These are phyloP conservation scores for Nevesoporus exiguus DNA, from an alignment of 768 basidiomycete genomes.

Conservation along the genomic window DNA sequence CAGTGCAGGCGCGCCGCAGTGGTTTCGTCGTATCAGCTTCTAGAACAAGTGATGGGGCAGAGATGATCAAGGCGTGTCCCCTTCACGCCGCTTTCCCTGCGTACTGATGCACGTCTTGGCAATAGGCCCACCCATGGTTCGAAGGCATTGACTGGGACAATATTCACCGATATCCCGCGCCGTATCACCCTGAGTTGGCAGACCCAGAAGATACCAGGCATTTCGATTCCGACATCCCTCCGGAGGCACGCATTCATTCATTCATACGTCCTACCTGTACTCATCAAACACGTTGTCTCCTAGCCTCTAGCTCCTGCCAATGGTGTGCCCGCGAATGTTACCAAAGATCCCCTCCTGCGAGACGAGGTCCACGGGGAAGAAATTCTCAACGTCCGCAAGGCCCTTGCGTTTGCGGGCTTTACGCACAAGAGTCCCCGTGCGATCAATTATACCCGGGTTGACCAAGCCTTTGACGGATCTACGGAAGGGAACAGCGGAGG, in stretches of 20 bases:
- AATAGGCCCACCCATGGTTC: conserved; percentile 86
- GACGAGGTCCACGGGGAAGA: conserved; percentile 83
- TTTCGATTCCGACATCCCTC: conserved; percentile 92
- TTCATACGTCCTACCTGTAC: conserved; percentile 20
- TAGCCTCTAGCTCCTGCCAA: conserved; percentile 89
- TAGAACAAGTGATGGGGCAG: conserved; percentile 75
- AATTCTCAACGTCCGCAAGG: conserved; percentile 88
- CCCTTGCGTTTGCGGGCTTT: conserved; percentile 86
- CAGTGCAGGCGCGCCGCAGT: conserved; percentile 70
- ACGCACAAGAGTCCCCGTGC: conserved; percentile 85
- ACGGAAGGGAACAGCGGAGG: conserved; percentile 49
- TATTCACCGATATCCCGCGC: conserved; percentile 79
- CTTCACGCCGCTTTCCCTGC: conserved; percentile 11
- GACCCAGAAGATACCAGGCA: conserved; percentile 88
- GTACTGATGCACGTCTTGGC: conserved; percentile 16
- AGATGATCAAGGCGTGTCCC: conserved; percentile 73
- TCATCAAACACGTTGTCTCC: conserved; percentile 30
- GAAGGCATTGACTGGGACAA: conserved; percentile 85
- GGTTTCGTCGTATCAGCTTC: conserved; percentile 56
- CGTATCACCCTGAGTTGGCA: conserved; percentile 82
- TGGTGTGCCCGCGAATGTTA: conserved; percentile 78
- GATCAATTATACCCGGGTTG: conserved; percentile 72
- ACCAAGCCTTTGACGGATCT: conserved; percentile 63
- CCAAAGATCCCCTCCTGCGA: conserved; percentile 84
- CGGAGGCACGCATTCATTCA: conserved; percentile 61